Evolutionary conservation across 2,329 filamentous ascomycete genomes (phyloP).

Genomic region (Ophiostoma populinum): DNA sequence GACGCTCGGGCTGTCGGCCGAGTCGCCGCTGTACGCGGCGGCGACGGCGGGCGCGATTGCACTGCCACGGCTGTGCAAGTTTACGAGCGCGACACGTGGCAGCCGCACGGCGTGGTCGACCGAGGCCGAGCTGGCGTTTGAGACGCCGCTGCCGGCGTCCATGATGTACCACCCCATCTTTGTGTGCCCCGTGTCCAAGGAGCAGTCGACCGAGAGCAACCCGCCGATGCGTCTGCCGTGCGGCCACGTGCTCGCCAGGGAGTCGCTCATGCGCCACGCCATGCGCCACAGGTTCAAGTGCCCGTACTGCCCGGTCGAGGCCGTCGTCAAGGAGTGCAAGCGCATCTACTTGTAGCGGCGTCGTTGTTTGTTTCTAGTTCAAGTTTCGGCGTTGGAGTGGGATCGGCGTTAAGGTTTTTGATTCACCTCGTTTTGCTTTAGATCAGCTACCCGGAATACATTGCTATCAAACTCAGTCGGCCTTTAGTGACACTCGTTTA

Average conservation of each 20-base stretch:
- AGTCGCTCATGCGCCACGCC: constrained; percentile 58
- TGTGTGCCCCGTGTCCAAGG: constrained; percentile 92
- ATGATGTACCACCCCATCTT: constrained; percentile 89
- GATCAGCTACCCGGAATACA: too few relatives aligned
- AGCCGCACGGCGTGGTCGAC: constrained; percentile 93
- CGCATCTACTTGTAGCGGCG: constrained; percentile 53
- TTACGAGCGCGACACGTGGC: constrained; percentile 71
- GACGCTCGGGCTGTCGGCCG: constrained; percentile 71
- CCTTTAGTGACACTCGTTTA: too few relatives aligned
- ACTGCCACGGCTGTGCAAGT: constrained; percentile 73
- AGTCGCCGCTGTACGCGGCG: constrained; percentile 84
- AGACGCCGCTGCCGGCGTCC: constrained; percentile 37
- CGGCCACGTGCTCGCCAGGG: constrained; percentile 80
- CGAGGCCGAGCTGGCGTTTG: constrained; percentile 71
- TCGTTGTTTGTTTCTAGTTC: too few relatives aligned
- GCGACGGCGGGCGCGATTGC: constrained; percentile 86
- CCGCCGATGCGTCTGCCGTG: constrained; percentile 95
- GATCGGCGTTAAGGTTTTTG: too few relatives aligned
- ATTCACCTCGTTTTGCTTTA: too few relatives aligned
- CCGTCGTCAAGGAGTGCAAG: constrained; percentile 56
- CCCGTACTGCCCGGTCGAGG: constrained; percentile 84
- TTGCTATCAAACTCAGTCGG: too few relatives aligned
- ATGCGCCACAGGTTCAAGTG: constrained; percentile 75
- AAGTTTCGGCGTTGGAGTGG: too few relatives aligned
- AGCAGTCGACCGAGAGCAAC: constrained; percentile 83